phyloP scores from a whole-genome alignment of 805 yeast species.

The Hanseniaspora taiwanica region DNA sequence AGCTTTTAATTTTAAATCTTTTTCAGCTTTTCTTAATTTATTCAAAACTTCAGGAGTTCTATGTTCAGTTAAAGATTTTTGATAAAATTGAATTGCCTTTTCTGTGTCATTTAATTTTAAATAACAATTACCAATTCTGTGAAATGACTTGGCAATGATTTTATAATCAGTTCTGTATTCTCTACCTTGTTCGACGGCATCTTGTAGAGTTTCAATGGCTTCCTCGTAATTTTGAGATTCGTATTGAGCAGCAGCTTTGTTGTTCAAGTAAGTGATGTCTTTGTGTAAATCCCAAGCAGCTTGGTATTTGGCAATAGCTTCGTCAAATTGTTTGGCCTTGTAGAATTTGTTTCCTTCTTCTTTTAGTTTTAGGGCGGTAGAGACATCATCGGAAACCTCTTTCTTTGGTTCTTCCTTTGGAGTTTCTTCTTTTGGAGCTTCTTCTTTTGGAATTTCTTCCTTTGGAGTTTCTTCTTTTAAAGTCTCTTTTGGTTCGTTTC shows the following conservation, averaged over 20 bases:
- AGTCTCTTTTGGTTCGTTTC: constrained; percentile 2
- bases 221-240: constrained; percentile 88
- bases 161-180: constrained; percentile 85
- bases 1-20: constrained; percentile 68
- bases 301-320: constrained; percentile 76
- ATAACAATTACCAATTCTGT: constrained; percentile 77
- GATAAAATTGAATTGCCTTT: constrained; percentile 65
- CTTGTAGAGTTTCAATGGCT: constrained; percentile 67
- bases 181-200: constrained; percentile 83
- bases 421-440: constrained; percentile 11
- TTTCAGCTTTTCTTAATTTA: constrained; percentile 80
- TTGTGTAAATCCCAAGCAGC: constrained; percentile 71
- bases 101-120: constrained; percentile 59
- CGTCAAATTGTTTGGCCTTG: constrained; percentile 80
- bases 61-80: constrained; percentile 91
- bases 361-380: constrained; percentile 58
- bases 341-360: constrained; percentile 78
- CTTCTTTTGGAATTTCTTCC: constrained; percentile 9
- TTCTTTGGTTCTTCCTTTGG: constrained; percentile 8
- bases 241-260: constrained; percentile 94
- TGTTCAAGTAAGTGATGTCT: constrained; percentile 89
- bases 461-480: constrained; percentile 18
- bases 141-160: constrained; percentile 81
- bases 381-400: constrained; percentile 17
- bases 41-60: constrained; percentile 87